Conservation (phyloP, 2,329 filamentous ascomycete genomes). For the Lasiodiplodia theobromae region DNA sequence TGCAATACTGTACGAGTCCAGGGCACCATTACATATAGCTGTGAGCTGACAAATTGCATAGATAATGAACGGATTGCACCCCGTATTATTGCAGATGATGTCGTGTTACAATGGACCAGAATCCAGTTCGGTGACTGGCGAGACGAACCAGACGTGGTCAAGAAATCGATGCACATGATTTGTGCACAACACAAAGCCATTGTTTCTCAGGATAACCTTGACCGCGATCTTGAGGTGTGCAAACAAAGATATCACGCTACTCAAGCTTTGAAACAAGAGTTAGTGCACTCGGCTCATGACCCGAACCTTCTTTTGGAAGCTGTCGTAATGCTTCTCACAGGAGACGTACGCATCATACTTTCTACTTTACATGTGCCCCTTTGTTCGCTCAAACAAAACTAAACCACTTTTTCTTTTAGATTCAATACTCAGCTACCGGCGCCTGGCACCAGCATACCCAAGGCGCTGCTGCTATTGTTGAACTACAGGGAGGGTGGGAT, state of each 20-base stretch:
- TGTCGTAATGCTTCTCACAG: not conserved
- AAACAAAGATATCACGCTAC: not conserved
- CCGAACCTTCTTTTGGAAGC: not conserved
- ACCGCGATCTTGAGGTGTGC: not conserved
- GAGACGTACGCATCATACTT: not conserved
- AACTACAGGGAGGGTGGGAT: not conserved
- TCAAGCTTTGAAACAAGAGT: not conserved
- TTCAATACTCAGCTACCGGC: not conserved
- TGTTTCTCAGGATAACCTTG: not conserved
- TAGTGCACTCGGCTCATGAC: not conserved
- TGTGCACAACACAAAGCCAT: not conserved
- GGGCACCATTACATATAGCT: too few relatives aligned
- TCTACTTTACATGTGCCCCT: not conserved
- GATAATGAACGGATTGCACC: not conserved
- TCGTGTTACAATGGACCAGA: not conserved
- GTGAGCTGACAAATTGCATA: too few relatives aligned
- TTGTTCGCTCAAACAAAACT: too few relatives aligned
- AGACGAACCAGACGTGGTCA: not conserved
- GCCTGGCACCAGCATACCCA: not conserved
- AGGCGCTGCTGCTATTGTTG: not conserved
- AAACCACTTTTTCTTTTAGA: not conserved
- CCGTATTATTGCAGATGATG: not conserved
- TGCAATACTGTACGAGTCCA: slow-evolving; percentile 1
- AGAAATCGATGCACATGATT: not conserved
- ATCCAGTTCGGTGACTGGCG: not conserved